Conservation (phyloP, 768 basidiomycete genomes). For the Mycena albidolilacea region DNA sequence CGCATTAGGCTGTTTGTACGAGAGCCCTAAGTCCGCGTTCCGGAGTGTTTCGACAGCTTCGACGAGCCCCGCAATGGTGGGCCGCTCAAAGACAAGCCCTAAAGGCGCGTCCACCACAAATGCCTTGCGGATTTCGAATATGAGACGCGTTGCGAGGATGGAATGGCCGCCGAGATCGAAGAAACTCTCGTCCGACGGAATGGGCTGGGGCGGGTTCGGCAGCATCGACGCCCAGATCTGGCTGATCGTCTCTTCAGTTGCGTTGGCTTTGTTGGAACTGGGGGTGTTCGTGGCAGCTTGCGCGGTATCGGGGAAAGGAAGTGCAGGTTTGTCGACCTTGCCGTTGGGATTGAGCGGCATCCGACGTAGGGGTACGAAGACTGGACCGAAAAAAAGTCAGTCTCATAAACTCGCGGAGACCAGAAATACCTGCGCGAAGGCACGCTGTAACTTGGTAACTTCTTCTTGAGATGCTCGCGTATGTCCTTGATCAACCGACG, state of each 20-base stretch:
- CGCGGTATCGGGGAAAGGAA: slow-evolving; percentile 98
- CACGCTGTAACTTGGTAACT: slow-evolving; percentile 94
- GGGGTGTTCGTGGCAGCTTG: slow-evolving; percentile 68
- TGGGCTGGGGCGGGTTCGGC: slow-evolving; percentile 80
- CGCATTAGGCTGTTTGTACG: slow-evolving; percentile 48
- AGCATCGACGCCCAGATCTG: slow-evolving; percentile 89
- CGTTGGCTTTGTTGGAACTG: slow-evolving; percentile 59
- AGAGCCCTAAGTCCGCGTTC: slow-evolving; percentile 86
- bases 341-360: slow-evolving; percentile 99
- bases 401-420: slow-evolving; percentile 11
- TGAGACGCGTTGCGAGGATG: slow-evolving; percentile 95
- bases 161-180: slow-evolving; percentile 99
- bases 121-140: slow-evolving; percentile 95
- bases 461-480: slow-evolving; percentile 95
- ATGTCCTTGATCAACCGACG: slow-evolving; percentile 93
- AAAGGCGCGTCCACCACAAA: slow-evolving; percentile 94
- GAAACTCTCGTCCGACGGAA: slow-evolving; percentile 94
- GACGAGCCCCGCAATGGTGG: slow-evolving; percentile 87
- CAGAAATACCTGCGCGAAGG: slow-evolving; percentile 78
- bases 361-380: slow-evolving; percentile 93
- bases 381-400: slow-evolving; percentile 53
- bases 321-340: slow-evolving; percentile 97
- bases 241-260: slow-evolving; percentile 87
- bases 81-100: slow-evolving; percentile 91
- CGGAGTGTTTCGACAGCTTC: slow-evolving; percentile 81